These are phyloP conservation scores for Aspergillus sp. DNA, from an alignment of 2,329 filamentous ascomycete species.

Conservation along the genomic window DNA sequence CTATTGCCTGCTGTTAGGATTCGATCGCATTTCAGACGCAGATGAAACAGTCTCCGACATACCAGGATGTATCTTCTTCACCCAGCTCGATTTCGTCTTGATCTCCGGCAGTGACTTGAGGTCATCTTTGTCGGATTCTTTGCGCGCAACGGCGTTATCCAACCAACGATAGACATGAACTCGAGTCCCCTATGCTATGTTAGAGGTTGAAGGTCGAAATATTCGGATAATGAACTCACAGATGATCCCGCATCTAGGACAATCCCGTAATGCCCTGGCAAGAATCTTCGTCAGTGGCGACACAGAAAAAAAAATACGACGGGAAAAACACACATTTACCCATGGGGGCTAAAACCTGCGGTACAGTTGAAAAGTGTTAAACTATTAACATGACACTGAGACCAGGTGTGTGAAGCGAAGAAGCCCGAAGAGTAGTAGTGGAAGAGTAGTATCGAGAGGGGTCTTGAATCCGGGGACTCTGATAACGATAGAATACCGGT, in stretches of 20 bases:
- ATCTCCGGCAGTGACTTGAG: slow-evolving; percentile 73
- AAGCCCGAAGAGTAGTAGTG: neutral
- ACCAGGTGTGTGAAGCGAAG: slow-evolving; percentile 3
- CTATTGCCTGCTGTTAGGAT: slow-evolving; percentile 30
- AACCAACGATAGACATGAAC: slow-evolving; percentile 95
- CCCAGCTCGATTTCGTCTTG: slow-evolving; percentile 81
- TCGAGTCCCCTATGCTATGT: slow-evolving; percentile 66
- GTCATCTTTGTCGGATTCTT: slow-evolving; percentile 59
- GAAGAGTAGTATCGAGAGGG: neutral
- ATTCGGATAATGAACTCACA: slow-evolving; percentile 40
- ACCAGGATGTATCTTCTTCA: slow-evolving; percentile 91
- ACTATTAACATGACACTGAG: slow-evolving; percentile 30
- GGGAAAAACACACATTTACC: slow-evolving; percentile 39
- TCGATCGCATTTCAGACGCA: neutral
- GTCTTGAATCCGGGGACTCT: neutral
- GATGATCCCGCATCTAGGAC: slow-evolving; percentile 98
- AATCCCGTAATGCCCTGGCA: slow-evolving; percentile 73
- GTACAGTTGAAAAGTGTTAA: slow-evolving; percentile 16
- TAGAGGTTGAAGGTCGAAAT: neutral
- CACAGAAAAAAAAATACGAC: neutral
- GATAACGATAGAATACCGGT: slow-evolving; percentile 5
- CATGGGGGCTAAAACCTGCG: slow-evolving; percentile 32
- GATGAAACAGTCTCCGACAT: slow-evolving; percentile 13
- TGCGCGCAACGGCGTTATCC: slow-evolving; percentile 67
- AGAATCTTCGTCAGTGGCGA: slow-evolving; percentile 2